Percentiles rank a stretch among this genome's conserved stretches.
phyloP scores from a whole-genome alignment of 2,329 filamentous ascomycete species.

The Scopulariopsis brevicaulis region DNA sequence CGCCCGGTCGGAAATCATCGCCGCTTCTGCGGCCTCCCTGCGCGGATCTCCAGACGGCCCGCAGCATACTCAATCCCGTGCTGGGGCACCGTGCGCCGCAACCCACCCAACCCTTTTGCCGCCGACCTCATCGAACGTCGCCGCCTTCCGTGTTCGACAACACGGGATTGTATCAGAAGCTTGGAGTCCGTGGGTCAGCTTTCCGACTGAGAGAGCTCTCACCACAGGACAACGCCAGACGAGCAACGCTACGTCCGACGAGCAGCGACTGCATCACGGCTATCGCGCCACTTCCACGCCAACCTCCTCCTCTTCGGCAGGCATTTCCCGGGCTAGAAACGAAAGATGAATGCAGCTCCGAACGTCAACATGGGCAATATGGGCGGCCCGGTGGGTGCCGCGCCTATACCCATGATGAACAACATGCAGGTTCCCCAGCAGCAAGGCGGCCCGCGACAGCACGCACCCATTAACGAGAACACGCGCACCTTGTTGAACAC shows the following conservation, averaged over 20 bases:
- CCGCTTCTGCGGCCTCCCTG: neutral
- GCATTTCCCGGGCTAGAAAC: neutral
- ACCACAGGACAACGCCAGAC: neutral
- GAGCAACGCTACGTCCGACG: neutral
- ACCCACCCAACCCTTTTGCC: neutral
- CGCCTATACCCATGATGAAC: conserved; percentile 55
- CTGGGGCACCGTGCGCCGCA: neutral
- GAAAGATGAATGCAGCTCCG: conserved; percentile 35
- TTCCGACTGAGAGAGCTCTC: neutral
- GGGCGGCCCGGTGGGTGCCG: conserved; percentile 47
- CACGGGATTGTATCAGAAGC: neutral
- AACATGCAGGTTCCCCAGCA: conserved; percentile 27
- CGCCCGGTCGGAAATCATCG: neutral
- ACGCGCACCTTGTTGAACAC: conserved; percentile 60
- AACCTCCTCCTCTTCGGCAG: neutral
- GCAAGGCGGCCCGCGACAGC: conserved; percentile 4
- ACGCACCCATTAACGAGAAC: conserved; percentile 21
- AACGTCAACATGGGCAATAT: conserved; percentile 56
- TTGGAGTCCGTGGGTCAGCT: neutral
- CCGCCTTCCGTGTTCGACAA: neutral
- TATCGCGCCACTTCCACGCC: neutral
- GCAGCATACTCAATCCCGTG: neutral
- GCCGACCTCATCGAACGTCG: neutral
- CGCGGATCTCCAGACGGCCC: neutral
- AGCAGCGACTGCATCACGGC: neutral